phyloP scores from a whole-genome alignment of 208 protist genomes.

The Crithidia sp. region DNA sequence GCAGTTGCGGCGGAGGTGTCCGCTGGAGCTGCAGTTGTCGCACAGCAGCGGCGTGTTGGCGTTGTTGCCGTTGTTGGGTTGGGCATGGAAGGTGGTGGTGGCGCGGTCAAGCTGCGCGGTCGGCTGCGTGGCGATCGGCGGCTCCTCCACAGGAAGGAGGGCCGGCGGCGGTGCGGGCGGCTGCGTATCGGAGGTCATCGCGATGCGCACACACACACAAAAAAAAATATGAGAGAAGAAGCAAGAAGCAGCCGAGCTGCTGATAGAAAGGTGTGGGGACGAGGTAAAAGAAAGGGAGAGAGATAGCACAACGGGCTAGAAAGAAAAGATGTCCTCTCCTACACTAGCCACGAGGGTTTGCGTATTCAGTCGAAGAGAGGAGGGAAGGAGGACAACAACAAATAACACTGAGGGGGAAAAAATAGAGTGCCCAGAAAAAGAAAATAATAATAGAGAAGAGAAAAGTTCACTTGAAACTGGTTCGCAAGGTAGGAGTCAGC shows the following conservation, averaged over 20 bases:
- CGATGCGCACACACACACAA: background rate
- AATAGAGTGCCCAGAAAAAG: constrained; percentile 1
- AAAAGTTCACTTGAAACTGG: background rate
- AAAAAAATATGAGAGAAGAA: constrained; percentile 16
- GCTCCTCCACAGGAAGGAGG: constrained; percentile 25
- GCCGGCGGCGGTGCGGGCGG: constrained; percentile 26
- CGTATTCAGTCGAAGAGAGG: too few species aligned
- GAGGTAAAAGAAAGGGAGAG: background rate
- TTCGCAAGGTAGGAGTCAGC: too few species aligned
- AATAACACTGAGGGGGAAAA: too few species aligned
- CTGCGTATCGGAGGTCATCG: background rate
- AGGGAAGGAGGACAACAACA: too few species aligned
- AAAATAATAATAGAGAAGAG: constrained; percentile 12
- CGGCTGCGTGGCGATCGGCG: constrained; percentile 27
- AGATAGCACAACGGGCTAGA: background rate
- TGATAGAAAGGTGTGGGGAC: background rate
- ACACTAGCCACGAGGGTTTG: too few species aligned
- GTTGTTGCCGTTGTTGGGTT: constrained; percentile 10
- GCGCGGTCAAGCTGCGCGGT: constrained; percentile 6
- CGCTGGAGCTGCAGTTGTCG: constrained; percentile 45
- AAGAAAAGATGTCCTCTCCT: too few species aligned
- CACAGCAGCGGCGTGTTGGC: constrained; percentile 24
- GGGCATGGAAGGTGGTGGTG: background rate
- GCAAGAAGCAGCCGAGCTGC: background rate
- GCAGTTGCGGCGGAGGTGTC: constrained; percentile 67